Base-by-base conservation (phyloP, 2,329 filamentous ascomycete genomes). In the Fusarium lateritium region DNA sequence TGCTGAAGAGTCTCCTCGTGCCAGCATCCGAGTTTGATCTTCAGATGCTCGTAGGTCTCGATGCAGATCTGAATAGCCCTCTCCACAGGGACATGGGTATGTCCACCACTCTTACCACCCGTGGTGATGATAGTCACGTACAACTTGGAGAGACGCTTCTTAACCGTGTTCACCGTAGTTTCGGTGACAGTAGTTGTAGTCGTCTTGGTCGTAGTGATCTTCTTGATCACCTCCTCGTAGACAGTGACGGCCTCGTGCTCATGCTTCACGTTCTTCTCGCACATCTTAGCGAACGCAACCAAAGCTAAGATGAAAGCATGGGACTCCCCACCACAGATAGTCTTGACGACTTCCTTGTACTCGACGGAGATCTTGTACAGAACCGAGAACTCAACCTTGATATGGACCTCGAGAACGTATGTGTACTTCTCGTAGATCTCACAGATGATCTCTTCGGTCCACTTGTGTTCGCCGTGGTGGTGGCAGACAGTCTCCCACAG, bases 81-180 rank as follows among this genome's bases (percentile, higher is more conserved):
- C 17, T 81, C 77, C 5, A 81, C 55, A 9, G 77, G 80, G 24
- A 76, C 19, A 54, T 62, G 76, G 38, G 78, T 79, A 3, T 76
- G 77, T 0, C 77, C 75, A 0, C 76, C 76, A 36, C 76, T 77
- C 64, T 72, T 74, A n/a, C 79, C 53, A 0, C 57, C 79, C 7
- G 79, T 79, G 11, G 80, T 80, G 45, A 81, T 76, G 39, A 82
- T 73, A 70, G 65, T 71, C 6, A 75, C 69, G 53, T 86, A 86
- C 19, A 86, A 70, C 71, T 80, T 82, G 3, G 84, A 83, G 24
- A 86, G 76, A 10, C 83, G 81, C 66, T 82, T 84, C 74, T 84
- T 86, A 68, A 86, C 80, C 0, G 79, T 83, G 1, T 55, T 65
- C 5, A 72, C 58, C 2, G 61, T 71, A 0, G 75, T 79, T 69